Conservation (phyloP, 495 filamentous ascomycete species). For the Talaromyces wortmannii region DNA sequence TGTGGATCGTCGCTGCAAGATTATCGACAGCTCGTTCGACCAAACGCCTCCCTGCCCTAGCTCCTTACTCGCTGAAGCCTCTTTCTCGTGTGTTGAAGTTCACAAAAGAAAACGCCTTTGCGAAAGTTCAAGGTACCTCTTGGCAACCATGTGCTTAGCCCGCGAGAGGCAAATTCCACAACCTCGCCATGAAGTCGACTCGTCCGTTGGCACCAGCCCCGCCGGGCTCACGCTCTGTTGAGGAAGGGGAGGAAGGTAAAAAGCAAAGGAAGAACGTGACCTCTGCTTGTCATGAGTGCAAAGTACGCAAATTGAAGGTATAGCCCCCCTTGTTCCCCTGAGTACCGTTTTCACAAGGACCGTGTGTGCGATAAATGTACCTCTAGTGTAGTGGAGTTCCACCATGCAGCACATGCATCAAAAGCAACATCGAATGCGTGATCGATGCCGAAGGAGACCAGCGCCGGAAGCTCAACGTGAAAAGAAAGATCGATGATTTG, state of each 20-base stretch:
- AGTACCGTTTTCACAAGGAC: not conserved
- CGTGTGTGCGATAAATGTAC: not conserved
- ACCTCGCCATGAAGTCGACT: not conserved
- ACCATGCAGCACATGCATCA: constrained; percentile 10
- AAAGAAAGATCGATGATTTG: constrained; percentile 27
- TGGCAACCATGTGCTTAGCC: not conserved
- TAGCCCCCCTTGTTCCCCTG: not conserved
- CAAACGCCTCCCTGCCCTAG: too few relatives aligned
- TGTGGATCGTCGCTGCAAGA: too few relatives aligned
- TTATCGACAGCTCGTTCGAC: too few relatives aligned
- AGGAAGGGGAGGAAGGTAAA: not conserved
- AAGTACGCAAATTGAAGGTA: constrained; percentile 24
- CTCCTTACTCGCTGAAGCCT: too few relatives aligned
- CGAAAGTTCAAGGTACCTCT: not conserved
- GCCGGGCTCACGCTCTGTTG: not conserved
- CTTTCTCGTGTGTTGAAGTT: too few relatives aligned
- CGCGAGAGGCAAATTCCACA: not conserved
- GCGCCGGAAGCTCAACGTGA: constrained; percentile 25
- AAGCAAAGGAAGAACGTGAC: constrained; percentile 9
- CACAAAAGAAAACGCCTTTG: too few relatives aligned
- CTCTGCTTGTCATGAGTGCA: constrained; percentile 21
- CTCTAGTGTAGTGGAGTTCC: constrained; percentile 22
- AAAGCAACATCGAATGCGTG: constrained; percentile 15
- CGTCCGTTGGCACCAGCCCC: not conserved
- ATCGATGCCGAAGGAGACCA: constrained; percentile 24